These are phyloP conservation scores for Capsicum pubescens DNA, from an alignment of 257 asterid species.

Conservation along the genomic window DNA sequence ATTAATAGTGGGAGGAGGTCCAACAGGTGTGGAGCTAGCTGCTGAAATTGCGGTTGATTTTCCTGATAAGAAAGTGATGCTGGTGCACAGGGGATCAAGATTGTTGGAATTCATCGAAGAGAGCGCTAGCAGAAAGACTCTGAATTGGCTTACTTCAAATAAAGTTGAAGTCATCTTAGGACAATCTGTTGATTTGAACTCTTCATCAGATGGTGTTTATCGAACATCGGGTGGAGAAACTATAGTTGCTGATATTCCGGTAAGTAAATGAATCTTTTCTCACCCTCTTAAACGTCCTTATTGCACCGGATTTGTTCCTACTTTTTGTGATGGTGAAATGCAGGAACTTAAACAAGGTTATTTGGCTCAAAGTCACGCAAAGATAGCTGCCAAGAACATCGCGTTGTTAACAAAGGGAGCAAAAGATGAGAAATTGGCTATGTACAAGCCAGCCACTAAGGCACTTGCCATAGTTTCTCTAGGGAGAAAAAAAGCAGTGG, in stretches of 20 bases:
- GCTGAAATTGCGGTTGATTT: conserved; percentile 70
- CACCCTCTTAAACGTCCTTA: background rate
- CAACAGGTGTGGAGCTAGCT: conserved; percentile 93
- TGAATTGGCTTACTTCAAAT: too few species aligned
- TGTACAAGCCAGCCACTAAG: conserved; percentile 56
- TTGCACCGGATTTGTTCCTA: too few species aligned
- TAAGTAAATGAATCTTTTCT: conserved; percentile 42
- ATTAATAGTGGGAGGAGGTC: conserved; percentile 89
- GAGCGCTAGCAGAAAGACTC: too few species aligned
- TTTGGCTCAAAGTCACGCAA: conserved; percentile 65
- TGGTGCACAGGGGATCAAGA: conserved; percentile 48
- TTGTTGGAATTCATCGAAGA: too few species aligned
- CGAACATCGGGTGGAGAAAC: too few species aligned
- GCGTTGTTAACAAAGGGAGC: conserved; percentile 50
- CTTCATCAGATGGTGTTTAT: too few species aligned
- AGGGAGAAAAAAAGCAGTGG: conserved; percentile 70
- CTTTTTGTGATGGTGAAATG: too few species aligned
- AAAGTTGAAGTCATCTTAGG: too few species aligned
- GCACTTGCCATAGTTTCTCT: conserved; percentile 70
- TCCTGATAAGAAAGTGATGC: conserved; percentile 79
- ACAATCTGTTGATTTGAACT: too few species aligned
- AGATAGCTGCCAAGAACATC: conserved; percentile 66
- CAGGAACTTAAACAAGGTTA: conserved; percentile 90
- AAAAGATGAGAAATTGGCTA: conserved; percentile 43
- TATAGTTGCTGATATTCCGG: conserved; percentile 47